phyloP scores from a whole-genome alignment of 1,139 yeast genomes.

The Debaryomycetaceae sp. region DNA sequence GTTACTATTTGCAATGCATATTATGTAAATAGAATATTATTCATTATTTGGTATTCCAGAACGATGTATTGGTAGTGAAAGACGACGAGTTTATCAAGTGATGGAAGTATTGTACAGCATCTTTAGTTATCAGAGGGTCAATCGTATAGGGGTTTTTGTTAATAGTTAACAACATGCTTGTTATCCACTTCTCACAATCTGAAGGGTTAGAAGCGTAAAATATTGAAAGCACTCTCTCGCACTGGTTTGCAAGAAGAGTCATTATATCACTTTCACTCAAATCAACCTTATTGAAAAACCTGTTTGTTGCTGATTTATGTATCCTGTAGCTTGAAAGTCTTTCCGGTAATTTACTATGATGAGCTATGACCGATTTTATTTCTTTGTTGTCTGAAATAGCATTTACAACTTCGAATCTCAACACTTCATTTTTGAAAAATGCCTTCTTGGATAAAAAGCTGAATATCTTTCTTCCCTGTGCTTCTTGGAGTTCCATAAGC shows the following conservation, averaged over 20 bases:
- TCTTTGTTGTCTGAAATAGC: slow-evolving; percentile 7
- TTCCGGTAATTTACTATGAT: slow-evolving; percentile 9
- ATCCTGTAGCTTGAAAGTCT: slow-evolving; percentile 8
- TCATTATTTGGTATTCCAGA: slow-evolving; percentile 1
- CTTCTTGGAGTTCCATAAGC: slow-evolving; percentile 11
- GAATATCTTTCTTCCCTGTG: slow-evolving; percentile 16
- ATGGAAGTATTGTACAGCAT: slow-evolving; percentile 5
- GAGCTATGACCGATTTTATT: slow-evolving; percentile 11
- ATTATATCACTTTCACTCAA: slow-evolving; percentile 5
- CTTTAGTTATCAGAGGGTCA: slow-evolving; percentile 1
- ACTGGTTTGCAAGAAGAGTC: slow-evolving; percentile 8
- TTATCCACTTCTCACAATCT: slow-evolving; percentile 9
- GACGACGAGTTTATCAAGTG: slow-evolving; percentile 1
- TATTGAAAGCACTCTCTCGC: slow-evolving; percentile 12
- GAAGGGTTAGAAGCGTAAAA: slow-evolving; percentile 8
- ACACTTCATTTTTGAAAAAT: slow-evolving; percentile 5
- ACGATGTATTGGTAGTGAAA: slow-evolving; percentile 3
- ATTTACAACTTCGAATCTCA: slow-evolving; percentile 6
- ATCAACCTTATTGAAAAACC: background rate
- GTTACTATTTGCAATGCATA: slow-evolving; percentile 2
- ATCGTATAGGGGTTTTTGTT: slow-evolving; percentile 1
- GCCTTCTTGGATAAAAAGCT: slow-evolving; percentile 12
- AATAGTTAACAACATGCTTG: slow-evolving; percentile 8
- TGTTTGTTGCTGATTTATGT: slow-evolving; percentile 6
- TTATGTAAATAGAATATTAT: no score